Evolutionary conservation across 225 moss, liverwort and hornwort genomes (phyloP), one percentile per base, ranked within the genome.

Genomic region (Sphagnum tenellum): DNA sequence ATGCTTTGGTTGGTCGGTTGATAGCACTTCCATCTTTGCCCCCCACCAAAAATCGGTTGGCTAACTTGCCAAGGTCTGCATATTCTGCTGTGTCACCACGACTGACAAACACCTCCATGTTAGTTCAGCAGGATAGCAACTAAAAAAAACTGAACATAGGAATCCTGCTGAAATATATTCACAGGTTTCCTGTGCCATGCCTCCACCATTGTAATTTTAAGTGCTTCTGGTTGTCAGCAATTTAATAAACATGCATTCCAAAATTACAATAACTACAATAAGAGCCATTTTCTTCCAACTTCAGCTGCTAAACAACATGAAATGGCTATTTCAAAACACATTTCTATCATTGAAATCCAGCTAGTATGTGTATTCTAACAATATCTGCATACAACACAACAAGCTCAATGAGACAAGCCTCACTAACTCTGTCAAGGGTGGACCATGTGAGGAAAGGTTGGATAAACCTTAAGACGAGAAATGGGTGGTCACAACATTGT

Each of bases 401-500:
- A 13, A 13, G 5, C 59, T 45, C 7, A 45, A 60, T 12, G 52
- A 52, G 52, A 52, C 52, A 52, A 5, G 52, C 2, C 52, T 52
- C 52, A 9, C 9, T 52, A 9, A 52, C 52, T 9, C 9, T 52
- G 46, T 46, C 9, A 29, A 61, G 29, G 3, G 3, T 46, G 45
- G 62, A 29, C 8, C 14, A 60, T 7, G 14, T 7, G 60, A 13
- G 60, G 7, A 45, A 7, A 60, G 45, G 7, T 7, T 45, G 46
- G 29, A 52, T 3, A 77, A 69, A 89, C 93, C 93, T 93, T 77
- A 94, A 59, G 44, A 90, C 90, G 67, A 94, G 88, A 51, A 86
- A 94, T 48, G 93, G 93, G 72, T 94, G 90, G 68, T 94, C 93
- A 72, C 93, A 94, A 60, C 93, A 94, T 64, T 94, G 93, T 49